Conservation (phyloP, 2,329 filamentous ascomycete genomes). For the Fusarium palustre region DNA sequence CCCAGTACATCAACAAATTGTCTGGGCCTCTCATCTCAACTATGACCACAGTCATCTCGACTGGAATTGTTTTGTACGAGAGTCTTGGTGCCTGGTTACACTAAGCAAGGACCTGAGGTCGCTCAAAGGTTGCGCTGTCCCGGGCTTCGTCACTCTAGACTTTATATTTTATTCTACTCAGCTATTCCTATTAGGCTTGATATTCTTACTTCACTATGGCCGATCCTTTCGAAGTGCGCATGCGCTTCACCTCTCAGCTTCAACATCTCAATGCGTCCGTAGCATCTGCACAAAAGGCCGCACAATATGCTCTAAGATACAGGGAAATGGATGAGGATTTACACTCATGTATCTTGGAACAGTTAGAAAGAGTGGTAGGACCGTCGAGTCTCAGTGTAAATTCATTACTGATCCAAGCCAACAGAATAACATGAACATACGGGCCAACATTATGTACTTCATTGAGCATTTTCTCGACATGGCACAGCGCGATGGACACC, state of each 20-base stretch:
- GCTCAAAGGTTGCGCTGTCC: constrained; percentile 24
- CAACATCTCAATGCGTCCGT: constrained; percentile 92
- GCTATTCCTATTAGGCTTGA: background rate
- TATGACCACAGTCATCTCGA: constrained; percentile 18
- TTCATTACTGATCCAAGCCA: constrained; percentile 19
- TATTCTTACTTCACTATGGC: constrained; percentile 58
- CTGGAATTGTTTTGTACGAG: constrained; percentile 3
- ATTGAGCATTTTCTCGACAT: constrained; percentile 94
- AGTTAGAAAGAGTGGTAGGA: constrained; percentile 78
- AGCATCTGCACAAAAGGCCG: constrained; percentile 89
- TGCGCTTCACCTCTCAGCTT: constrained; percentile 93
- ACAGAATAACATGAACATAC: constrained; percentile 93
- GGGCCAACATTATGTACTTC: constrained; percentile 99
- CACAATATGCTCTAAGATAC: constrained; percentile 94
- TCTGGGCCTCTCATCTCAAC: constrained; percentile 12
- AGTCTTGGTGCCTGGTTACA: constrained; percentile 19
- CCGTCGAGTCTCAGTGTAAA: background rate
- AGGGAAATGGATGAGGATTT: constrained; percentile 96
- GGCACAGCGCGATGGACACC: constrained; percentile 79
- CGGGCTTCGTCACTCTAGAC: constrained; percentile 9
- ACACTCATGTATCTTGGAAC: constrained; percentile 96
- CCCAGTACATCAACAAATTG: constrained; percentile 30
- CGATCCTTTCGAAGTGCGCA: constrained; percentile 97
- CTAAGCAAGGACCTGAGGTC: constrained; percentile 23
- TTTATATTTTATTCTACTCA: background rate